Evolutionary conservation across 305 asterid species (phyloP).

Genomic region (Plantago lanceolata): DNA sequence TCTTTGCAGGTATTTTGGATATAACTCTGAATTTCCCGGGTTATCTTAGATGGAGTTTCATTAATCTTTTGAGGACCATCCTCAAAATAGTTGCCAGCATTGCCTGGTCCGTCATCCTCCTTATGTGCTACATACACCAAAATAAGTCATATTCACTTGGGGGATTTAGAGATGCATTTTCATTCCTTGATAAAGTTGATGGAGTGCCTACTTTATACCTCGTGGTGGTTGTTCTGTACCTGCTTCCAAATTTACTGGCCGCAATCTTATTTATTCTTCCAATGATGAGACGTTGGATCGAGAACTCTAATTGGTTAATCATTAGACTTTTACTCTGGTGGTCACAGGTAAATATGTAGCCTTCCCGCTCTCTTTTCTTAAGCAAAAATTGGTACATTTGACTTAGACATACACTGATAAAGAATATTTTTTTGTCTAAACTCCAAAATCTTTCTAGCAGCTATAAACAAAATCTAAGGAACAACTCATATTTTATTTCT

Average conservation of each 20-base stretch:
- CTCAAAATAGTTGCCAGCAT: slow-evolving; percentile 81
- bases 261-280: slow-evolving; percentile 77
- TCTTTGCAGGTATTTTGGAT: slow-evolving; percentile 75
- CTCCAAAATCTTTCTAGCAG: not conserved
- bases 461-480: not conserved
- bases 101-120: slow-evolving; percentile 82
- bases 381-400: slow-evolving; percentile 1
- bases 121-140: slow-evolving; percentile 58
- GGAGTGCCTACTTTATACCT: slow-evolving; percentile 87
- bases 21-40: slow-evolving; percentile 83
- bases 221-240: slow-evolving; percentile 69
- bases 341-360: slow-evolving; percentile 73
- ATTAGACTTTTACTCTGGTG: slow-evolving; percentile 93
- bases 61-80: slow-evolving; percentile 61
- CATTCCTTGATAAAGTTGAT: slow-evolving; percentile 62
- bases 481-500: no score
- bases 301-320: slow-evolving; percentile 92
- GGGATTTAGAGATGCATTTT: slow-evolving; percentile 38
- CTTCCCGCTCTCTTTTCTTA: slow-evolving; percentile 22
- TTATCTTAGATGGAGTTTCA: slow-evolving; percentile 82
- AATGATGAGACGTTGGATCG: slow-evolving; percentile 90
- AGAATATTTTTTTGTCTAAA: slow-evolving; percentile 3
- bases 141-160: slow-evolving; percentile 38
- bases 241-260: slow-evolving; percentile 77
- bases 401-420: not conserved